phyloP scores from a whole-genome alignment of 106 monocot genomes.

The Hemerocallis citrina region DNA sequence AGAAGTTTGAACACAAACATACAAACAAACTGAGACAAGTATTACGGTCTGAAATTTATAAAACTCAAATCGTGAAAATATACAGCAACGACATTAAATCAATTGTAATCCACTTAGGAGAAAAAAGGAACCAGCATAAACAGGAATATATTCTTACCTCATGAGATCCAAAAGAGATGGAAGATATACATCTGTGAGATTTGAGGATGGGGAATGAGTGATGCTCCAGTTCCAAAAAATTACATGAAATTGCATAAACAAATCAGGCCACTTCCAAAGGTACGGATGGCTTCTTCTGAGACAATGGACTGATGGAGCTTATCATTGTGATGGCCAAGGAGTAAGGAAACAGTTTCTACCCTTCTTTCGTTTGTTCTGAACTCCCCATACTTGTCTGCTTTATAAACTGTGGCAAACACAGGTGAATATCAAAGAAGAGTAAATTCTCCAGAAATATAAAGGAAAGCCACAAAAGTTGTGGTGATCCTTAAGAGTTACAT shows the following conservation, averaged over 20 bases:
- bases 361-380: conserved; percentile 19
- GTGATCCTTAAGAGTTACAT: neutral
- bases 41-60: neutral
- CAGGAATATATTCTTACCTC: neutral
- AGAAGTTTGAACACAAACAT: no score
- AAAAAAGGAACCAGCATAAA: neutral
- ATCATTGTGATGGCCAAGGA: neutral
- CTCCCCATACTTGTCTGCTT: conserved; percentile 35
- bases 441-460: neutral
- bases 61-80: neutral
- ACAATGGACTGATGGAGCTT: neutral
- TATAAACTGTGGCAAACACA: conserved; percentile 27
- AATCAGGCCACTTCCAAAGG: conserved; percentile 1
- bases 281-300: neutral
- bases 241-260: neutral
- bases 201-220: neutral
- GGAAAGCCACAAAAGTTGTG: neutral
- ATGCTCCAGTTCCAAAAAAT: conserved; percentile 4
- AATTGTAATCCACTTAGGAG: neutral
- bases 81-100: neutral
- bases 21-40: neutral
- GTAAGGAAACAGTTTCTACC: neutral
- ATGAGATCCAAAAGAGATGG: neutral
- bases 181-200: neutral
- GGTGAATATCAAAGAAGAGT: conserved; percentile 1